Percentiles rank a stretch among this genome's conserved stretches.
These are phyloP conservation scores for Teratosphaeria gauchensis DNA, from an alignment of 2,329 filamentous ascomycete species.

Conservation along the genomic window DNA sequence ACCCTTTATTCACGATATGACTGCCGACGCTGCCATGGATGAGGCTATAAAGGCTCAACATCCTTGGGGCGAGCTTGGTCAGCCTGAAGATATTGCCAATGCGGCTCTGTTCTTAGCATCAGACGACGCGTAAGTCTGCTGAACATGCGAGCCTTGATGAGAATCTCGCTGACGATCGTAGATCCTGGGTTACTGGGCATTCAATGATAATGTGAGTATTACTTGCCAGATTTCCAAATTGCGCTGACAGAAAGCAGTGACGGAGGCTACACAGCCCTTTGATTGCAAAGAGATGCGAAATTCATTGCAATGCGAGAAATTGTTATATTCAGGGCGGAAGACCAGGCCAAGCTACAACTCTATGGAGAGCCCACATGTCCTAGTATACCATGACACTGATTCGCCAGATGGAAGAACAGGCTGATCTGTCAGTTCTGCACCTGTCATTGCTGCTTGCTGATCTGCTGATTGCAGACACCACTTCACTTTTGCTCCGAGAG, in stretches of 20 bases:
- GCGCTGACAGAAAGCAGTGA: not conserved
- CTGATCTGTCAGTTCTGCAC: too few relatives aligned
- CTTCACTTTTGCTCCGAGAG: too few relatives aligned
- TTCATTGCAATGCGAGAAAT: too few relatives aligned
- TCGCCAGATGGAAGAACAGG: too few relatives aligned
- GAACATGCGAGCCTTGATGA: not conserved
- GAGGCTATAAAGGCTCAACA: slow-evolving; percentile 14
- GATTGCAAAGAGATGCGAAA: not conserved
- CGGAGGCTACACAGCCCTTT: not conserved
- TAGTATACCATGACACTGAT: too few relatives aligned
- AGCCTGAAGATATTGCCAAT: slow-evolving; percentile 16
- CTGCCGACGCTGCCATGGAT: slow-evolving; percentile 14
- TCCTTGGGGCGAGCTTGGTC: slow-evolving; percentile 16
- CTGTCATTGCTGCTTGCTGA: too few relatives aligned
- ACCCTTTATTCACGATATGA: slow-evolving; percentile 9
- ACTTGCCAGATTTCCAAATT: not conserved
- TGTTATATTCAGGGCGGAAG: too few relatives aligned
- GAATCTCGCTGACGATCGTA: slow-evolving; percentile 1
- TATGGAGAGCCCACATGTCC: too few relatives aligned
- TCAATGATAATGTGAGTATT: slow-evolving; percentile 4
- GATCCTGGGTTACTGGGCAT: slow-evolving; percentile 14
- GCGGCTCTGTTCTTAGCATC: slow-evolving; percentile 18
- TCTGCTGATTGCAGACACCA: too few relatives aligned
- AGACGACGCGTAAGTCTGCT: slow-evolving; percentile 16
- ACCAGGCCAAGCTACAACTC: too few relatives aligned